Base-by-base conservation (phyloP, 495 filamentous ascomycete species). In the Thozetella sp. region DNA sequence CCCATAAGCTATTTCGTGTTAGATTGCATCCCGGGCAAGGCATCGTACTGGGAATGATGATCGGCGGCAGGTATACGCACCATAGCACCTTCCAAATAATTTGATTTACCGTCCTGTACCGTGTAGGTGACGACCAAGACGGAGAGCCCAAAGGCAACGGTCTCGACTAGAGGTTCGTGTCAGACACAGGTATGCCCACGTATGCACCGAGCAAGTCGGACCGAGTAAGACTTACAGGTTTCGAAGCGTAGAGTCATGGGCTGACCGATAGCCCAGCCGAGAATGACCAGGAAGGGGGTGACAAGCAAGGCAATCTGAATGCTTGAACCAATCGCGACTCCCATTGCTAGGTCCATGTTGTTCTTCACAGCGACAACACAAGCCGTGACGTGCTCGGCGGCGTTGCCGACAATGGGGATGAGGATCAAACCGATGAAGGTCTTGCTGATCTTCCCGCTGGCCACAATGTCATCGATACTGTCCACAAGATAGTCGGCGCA, bases 261-360 rank as follows among this genome's bases (percentile, higher is more conserved):
- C 60, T 90, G 78, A 25, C 81, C 83, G 64, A 93, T 91, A 11
- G 72, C 69, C 93, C 93, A 97, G 56, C 93, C 93, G 2, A 97
- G 80, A 60, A 97, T 90, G 54, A 97, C 93, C 53, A 97, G 78
- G 74, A 91, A 89, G 0, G 93, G 93, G 1, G 93, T 97, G 26
- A 97, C 92, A 27, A 97, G 88, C 30, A 97, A 82, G 3, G 94
- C 93, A 67, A 99, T 97, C 74, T 99, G 94, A 78, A 99, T 87
- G 70, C 90, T 92, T 67, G 88, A 92, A 30, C 94, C 94, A 61
- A 99, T 93, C 10, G 94, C 95, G 22, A 97, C 93, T 19, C 91
- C 90, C 76, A 99, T 91, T 19, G 94, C 94, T 17, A 99, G 83
- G 65, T 97, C 93, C 95, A 98, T 99, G 83, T 99, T 99, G 74